Evolutionary conservation across 345 rosid species (phyloP).

Genomic region (Arabidopsis arenosa): DNA sequence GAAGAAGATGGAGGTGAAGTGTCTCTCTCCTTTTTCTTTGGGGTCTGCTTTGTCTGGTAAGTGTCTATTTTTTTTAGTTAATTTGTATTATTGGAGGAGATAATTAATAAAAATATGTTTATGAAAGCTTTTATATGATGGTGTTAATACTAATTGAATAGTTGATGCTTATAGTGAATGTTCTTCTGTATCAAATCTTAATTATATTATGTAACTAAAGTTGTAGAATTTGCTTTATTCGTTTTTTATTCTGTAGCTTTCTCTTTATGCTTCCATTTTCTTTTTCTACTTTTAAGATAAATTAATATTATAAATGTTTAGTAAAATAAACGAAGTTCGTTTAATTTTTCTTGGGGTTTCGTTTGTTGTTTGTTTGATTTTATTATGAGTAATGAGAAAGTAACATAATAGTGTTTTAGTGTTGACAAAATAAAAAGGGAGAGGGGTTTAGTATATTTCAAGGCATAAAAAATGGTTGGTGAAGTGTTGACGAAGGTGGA

Average conservation of each 20-base stretch:
- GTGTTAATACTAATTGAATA: not conserved
- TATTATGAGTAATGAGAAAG: not conserved
- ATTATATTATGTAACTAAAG: not conserved
- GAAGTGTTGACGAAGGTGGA: slow-evolving; percentile 46
- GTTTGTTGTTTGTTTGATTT: not conserved
- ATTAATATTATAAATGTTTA: not conserved
- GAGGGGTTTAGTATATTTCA: not conserved
- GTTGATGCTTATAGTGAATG: not conserved
- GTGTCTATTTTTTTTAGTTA: not conserved
- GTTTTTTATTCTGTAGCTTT: slow-evolving; percentile 19
- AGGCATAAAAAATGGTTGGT: slow-evolving; percentile 38
- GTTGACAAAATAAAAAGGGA: slow-evolving; percentile 9
- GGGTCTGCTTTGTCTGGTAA: slow-evolving; percentile 23
- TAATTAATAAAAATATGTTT: not conserved
- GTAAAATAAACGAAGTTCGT: not conserved
- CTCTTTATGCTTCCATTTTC: slow-evolving; percentile 33
- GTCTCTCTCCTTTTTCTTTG: slow-evolving; percentile 31
- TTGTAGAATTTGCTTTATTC: slow-evolving; percentile 20
- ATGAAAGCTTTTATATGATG: not conserved
- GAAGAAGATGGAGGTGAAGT: slow-evolving; percentile 26
- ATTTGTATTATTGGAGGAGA: slow-evolving; percentile 12
- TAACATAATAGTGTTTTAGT: not conserved
- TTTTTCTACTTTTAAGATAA: not conserved
- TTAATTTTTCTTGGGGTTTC: not conserved
- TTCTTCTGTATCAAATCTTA: slow-evolving; percentile 3